Evolutionary conservation across 1,284 basidiomycete species (phyloP), one percentile per base, ranked within the genome.

Genomic region (Athelia sp.): DNA sequence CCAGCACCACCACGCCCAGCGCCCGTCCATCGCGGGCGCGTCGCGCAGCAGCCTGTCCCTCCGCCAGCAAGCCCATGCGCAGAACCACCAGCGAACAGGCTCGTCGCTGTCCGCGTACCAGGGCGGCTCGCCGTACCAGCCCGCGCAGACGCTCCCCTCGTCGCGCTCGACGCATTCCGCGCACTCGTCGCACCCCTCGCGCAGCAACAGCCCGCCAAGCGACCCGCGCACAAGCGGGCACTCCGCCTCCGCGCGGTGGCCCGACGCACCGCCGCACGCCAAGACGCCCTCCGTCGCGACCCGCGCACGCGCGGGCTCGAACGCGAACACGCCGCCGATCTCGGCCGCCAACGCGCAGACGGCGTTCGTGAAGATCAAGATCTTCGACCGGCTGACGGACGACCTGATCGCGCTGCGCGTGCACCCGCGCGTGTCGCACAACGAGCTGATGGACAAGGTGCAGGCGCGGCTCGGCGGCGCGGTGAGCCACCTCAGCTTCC

Each of bases 331-430:
- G 18, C 87, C 86, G 9, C 74, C 82, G n/a, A 86, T 89, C 59
- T 90, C 85, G 40, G 79, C 81, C 15, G 78, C 74, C 48, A 88
- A 87, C 57, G 80, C 83, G 14, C 86, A 89, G 58, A 83, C 90
- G 32, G 83, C 92, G 34, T 96, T 94, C 68, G 80, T 98, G 58
- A 98, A 98, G 73, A 97, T 99, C 72, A 99, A 99, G 73, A 93
- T 99, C 49, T 97, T 96, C 62, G 89, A 97, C 66, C 79, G 88
- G 26, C 78, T 87, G 52, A 87, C 93, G 22, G 92, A 98, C 64
- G 96, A 98, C 64, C 74, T 99, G 47, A 93, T 99, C 53, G 96
- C 97, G 2, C 93, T 99, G 47, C 86, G 97, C n/a, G 95, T 98
- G 38, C 94, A 96, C 59, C 93, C 96, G n/a, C 81, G 79, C 32